A percentile compares a stretch with the other conserved stretches of the same genome.
These are phyloP conservation scores for Coniferiporia sulphurascens DNA, from an alignment of 1,284 basidiomycete genomes.

Conservation along the genomic window DNA sequence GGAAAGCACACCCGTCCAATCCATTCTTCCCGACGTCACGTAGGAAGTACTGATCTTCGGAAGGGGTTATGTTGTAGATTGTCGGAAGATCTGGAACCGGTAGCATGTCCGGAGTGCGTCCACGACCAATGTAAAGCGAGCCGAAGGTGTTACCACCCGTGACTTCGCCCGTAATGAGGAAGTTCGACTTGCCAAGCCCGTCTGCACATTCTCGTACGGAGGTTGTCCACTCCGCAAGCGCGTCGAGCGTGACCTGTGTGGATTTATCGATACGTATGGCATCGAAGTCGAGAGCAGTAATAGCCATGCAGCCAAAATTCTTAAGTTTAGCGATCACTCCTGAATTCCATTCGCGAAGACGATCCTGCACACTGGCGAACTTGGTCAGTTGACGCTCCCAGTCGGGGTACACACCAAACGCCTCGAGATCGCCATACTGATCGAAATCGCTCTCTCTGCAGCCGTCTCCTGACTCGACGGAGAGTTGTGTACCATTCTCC, in stretches of 20 bases:
- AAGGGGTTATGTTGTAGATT: conserved; percentile 60
- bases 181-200: conserved; percentile 73
- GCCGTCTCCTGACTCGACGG: conserved; percentile 51
- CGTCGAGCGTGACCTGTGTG: conserved; percentile 83
- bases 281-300: conserved; percentile 83
- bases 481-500: conserved; percentile 63
- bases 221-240: conserved; percentile 71
- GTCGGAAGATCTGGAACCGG: conserved; percentile 57
- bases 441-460: conserved; percentile 84
- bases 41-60: conserved; percentile 71
- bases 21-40: conserved; percentile 57
- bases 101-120: conserved; percentile 67
- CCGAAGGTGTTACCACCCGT: conserved; percentile 93
- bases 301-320: conserved; percentile 77
- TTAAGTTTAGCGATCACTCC: conserved; percentile 72
- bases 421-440: conserved; percentile 92
- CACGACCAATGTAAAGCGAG: conserved; percentile 81
- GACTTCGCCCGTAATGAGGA: conserved; percentile 87
- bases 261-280: conserved; percentile 93
- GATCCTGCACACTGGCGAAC: conserved; percentile 92
- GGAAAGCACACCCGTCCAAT: conserved; percentile 81
- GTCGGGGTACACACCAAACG: conserved; percentile 92
- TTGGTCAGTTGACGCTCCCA: conserved; percentile 92
- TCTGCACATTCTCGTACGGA: conserved; percentile 70
- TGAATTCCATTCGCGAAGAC: conserved; percentile 84